These are phyloP conservation scores for Entophlyctis luteolus DNA, from an alignment of 192 early-diverging fungal genomes.

Conservation along the genomic window DNA sequence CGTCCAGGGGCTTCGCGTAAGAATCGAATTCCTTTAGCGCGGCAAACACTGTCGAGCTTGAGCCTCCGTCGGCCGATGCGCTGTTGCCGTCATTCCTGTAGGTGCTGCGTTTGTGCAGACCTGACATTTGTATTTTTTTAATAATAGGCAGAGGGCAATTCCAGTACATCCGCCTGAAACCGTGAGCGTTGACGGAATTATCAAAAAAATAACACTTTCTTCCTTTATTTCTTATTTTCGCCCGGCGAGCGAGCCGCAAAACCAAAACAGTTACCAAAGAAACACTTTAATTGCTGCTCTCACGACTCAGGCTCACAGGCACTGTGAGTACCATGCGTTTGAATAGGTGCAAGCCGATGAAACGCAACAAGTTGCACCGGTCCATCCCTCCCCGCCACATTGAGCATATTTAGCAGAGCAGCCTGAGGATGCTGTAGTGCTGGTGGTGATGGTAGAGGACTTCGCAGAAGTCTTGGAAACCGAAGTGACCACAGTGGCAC, in stretches of 20 bases:
- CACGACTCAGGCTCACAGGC: background rate
- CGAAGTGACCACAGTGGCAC: background rate
- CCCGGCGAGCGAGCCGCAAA: too few species aligned
- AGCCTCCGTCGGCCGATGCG: background rate
- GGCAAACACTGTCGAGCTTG: constrained; percentile 19
- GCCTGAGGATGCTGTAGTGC: background rate
- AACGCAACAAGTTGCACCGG: background rate
- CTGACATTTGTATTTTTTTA: too few species aligned
- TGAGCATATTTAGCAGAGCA: background rate
- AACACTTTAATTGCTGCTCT: too few species aligned
- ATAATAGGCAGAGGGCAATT: too few species aligned
- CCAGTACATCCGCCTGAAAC: too few species aligned
- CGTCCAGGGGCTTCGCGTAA: constrained; percentile 95
- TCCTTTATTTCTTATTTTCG: too few species aligned
- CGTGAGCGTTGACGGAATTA: too few species aligned
- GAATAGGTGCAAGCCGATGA: background rate
- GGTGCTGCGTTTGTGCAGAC: constrained; percentile 2
- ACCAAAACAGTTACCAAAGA: too few species aligned
- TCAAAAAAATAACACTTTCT: too few species aligned
- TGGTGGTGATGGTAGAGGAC: background rate
- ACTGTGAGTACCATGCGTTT: background rate
- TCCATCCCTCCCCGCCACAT: background rate
- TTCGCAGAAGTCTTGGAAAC: background rate
- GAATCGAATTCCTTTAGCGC: constrained; percentile 43
- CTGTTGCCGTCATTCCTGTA: background rate